phyloP scores from a whole-genome alignment of 805 yeast genomes.

The Pichia phayaonensis region DNA sequence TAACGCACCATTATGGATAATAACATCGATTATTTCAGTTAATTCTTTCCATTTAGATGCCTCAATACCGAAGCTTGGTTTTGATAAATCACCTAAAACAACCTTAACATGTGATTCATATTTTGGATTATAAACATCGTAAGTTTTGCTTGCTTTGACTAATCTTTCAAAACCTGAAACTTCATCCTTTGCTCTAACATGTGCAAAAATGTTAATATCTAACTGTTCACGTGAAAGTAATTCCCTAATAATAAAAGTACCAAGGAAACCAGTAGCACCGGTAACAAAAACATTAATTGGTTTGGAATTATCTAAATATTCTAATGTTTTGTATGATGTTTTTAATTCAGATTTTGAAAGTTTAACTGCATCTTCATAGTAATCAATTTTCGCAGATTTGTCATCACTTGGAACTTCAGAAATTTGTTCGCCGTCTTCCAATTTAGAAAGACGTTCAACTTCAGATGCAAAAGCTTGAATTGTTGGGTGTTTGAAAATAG shows the following conservation, averaged over 20 bases:
- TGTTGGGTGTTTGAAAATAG: conserved; percentile 85
- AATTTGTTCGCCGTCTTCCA: conserved; percentile 39
- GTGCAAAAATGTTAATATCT: conserved; percentile 65
- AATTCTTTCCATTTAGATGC: conserved; percentile 51
- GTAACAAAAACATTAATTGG: conserved; percentile 63
- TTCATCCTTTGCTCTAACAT: conserved; percentile 76
- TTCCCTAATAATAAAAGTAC: conserved; percentile 80
- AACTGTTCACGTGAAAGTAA: conserved; percentile 42
- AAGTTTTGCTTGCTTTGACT: conserved; percentile 65
- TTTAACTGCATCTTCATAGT: conserved; percentile 67
- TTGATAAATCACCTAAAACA: conserved; percentile 76
- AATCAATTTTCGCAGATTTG: conserved; percentile 33
- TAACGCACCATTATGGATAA: conserved; percentile 94
- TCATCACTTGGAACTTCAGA: conserved; percentile 26
- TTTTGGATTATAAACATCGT: conserved; percentile 68
- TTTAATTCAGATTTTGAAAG: conserved; percentile 35
- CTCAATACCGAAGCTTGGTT: conserved; percentile 62
- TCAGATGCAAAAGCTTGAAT: conserved; percentile 69
- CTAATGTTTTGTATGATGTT: conserved; percentile 38
- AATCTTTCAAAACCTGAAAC: conserved; percentile 71
- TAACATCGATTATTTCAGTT: conserved; percentile 59
- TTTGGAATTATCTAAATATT: conserved; percentile 15
- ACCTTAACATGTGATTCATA: conserved; percentile 56
- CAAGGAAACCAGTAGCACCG: conserved; percentile 95
- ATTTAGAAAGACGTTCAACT: conserved; percentile 49